These are phyloP conservation scores for Vickermania ingenoplastis DNA, from an alignment of 208 protist species.

Conservation along the genomic window DNA sequence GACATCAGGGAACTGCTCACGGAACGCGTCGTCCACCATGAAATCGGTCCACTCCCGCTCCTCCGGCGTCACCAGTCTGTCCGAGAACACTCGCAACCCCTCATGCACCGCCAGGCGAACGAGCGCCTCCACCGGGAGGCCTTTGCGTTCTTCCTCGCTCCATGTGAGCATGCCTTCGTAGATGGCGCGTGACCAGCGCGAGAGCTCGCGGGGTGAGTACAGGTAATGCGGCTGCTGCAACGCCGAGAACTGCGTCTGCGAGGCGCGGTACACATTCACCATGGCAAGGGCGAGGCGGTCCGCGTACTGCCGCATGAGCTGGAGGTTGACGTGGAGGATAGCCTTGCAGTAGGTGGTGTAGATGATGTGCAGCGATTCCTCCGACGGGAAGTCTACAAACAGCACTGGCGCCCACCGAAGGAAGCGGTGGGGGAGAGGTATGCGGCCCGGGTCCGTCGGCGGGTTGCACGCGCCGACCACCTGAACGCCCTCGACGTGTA, in stretches of 20 bases:
- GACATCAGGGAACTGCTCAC: conserved; percentile 78
- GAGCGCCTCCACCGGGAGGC: conserved; percentile 48
- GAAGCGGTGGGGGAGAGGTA: conserved; percentile 93
- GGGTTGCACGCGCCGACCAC: conserved; percentile 97
- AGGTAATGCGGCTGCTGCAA: conserved; percentile 98
- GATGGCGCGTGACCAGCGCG: conserved; percentile 97
- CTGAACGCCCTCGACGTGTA: conserved; percentile 93
- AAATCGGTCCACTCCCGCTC: conserved; percentile 94
- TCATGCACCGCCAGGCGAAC: conserved; percentile 96
- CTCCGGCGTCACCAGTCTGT: conserved; percentile 89
- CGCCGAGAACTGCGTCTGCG: conserved; percentile 91
- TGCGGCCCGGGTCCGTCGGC: conserved; percentile 97
- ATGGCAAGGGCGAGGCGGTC: conserved; percentile 88
- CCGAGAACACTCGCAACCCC: conserved; percentile 95
- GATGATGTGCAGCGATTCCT: conserved; percentile 95
- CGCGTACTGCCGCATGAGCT: conserved; percentile 39
- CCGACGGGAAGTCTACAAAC: conserved; percentile 97
- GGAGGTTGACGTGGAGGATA: conserved; percentile 72
- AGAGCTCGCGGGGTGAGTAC: conserved; percentile 98
- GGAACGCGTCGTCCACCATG: conserved; percentile 62
- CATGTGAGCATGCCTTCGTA: conserved; percentile 88
- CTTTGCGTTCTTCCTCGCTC: conserved; percentile 27
- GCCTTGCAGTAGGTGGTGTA: conserved; percentile 98
- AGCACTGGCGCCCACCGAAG: conserved; percentile 97
- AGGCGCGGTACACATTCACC: conserved; percentile 93